Conservation (phyloP, 2,329 filamentous ascomycete species). For the Verticillium nonalfalfae region DNA sequence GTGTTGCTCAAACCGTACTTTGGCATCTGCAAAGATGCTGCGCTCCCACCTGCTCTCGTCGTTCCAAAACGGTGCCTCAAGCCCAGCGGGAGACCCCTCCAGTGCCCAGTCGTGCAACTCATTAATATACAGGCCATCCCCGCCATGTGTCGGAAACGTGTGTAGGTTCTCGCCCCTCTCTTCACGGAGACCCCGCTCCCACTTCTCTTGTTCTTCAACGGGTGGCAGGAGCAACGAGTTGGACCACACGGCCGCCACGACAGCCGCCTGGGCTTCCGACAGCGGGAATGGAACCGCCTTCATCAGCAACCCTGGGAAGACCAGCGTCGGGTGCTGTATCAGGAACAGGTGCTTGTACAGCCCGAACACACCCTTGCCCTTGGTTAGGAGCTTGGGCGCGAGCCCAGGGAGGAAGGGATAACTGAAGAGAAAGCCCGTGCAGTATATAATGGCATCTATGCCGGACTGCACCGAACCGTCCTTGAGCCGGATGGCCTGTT, state of each 20-base stretch:
- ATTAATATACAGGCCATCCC: slow-evolving; percentile 67
- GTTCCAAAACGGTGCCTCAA: slow-evolving; percentile 66
- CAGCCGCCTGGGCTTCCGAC: slow-evolving; percentile 71
- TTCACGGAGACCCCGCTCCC: slow-evolving; percentile 59
- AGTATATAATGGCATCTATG: slow-evolving; percentile 69
- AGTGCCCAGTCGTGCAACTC: slow-evolving; percentile 56
- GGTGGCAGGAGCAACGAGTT: slow-evolving; percentile 61
- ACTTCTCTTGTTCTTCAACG: slow-evolving; percentile 56
- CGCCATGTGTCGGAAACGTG: slow-evolving; percentile 45
- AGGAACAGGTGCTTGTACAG: slow-evolving; percentile 78
- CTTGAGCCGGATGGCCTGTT: slow-evolving; percentile 57
- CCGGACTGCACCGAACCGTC: slow-evolving; percentile 55
- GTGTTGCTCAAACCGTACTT: slow-evolving; percentile 61
- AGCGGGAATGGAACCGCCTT: slow-evolving; percentile 85
- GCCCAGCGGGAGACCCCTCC: slow-evolving; percentile 38
- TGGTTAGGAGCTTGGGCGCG: slow-evolving; percentile 49
- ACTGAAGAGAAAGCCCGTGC: slow-evolving; percentile 76
- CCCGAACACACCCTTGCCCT: slow-evolving; percentile 63
- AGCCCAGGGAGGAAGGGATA: slow-evolving; percentile 56
- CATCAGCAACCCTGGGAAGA: slow-evolving; percentile 69
- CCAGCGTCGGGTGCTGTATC: slow-evolving; percentile 68
- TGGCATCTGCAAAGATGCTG: slow-evolving; percentile 60
- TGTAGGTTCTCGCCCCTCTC: slow-evolving; percentile 29
- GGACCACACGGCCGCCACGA: slow-evolving; percentile 72
- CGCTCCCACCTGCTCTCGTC: slow-evolving; percentile 68